These are phyloP conservation scores for Leccinum olivaceopallidum DNA, from an alignment of 768 basidiomycete genomes.

Conservation along the genomic window DNA sequence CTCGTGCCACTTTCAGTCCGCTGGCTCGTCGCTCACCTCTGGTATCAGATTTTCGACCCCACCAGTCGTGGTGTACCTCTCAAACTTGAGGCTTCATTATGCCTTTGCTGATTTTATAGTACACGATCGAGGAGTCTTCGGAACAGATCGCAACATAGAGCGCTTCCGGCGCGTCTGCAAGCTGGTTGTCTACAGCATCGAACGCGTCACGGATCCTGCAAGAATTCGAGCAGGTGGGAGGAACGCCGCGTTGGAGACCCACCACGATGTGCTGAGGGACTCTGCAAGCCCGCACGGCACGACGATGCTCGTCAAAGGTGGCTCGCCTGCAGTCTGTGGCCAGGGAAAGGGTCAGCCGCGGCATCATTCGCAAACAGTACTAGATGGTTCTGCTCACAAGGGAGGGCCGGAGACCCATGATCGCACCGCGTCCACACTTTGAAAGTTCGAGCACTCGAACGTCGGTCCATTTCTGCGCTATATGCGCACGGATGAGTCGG, in stretches of 20 bases:
- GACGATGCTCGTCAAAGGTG: slow-evolving; percentile 39
- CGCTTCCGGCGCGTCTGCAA: slow-evolving; percentile 36
- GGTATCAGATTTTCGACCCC: slow-evolving; percentile 53
- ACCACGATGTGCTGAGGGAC: slow-evolving; percentile 64
- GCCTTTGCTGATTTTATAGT: slow-evolving; percentile 78
- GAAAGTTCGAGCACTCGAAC: slow-evolving; percentile 63
- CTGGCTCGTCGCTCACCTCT: slow-evolving; percentile 43
- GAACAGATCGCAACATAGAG: slow-evolving; percentile 72
- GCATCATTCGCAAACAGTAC: background rate
- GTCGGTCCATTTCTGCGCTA: slow-evolving; percentile 75
- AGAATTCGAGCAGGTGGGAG: background rate
- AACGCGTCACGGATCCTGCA: slow-evolving; percentile 62
- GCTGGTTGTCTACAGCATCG: slow-evolving; percentile 37
- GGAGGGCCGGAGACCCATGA: slow-evolving; percentile 57
- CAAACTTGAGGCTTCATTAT: slow-evolving; percentile 72
- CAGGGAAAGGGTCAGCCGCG: background rate
- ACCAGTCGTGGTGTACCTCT: slow-evolving; percentile 40
- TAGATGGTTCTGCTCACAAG: slow-evolving; percentile 38
- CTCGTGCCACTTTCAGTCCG: background rate
- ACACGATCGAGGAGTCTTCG: slow-evolving; percentile 80
- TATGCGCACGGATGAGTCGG: background rate
- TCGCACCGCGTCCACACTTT: slow-evolving; percentile 52
- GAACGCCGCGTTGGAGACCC: slow-evolving; percentile 11
- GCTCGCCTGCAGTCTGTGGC: slow-evolving; percentile 40
- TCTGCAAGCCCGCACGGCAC: slow-evolving; percentile 73